Evolutionary conservation across 2,329 filamentous ascomycete genomes (phyloP).

Genomic region (Calycina marina): DNA sequence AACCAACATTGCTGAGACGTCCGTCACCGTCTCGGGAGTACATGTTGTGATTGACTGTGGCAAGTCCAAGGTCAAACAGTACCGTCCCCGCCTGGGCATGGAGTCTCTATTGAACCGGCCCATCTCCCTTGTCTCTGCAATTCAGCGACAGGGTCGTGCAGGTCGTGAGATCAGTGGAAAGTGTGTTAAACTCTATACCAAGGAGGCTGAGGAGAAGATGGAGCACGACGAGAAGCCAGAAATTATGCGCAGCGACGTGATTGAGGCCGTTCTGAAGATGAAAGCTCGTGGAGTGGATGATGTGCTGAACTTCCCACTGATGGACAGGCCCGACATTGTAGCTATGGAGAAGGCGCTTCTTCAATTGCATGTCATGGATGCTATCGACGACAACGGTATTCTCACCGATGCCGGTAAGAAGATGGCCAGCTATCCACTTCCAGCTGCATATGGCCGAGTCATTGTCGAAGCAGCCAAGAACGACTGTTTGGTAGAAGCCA

Average conservation of each 20-base stretch:
- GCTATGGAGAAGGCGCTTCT: constrained; percentile 69
- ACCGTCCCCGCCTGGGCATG: constrained; percentile 67
- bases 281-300: constrained; percentile 80
- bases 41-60: constrained; percentile 85
- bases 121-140: constrained; percentile 84
- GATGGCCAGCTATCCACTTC: constrained; percentile 72
- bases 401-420: constrained; percentile 63
- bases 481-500: constrained; percentile 64
- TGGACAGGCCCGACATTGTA: constrained; percentile 66
- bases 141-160: constrained; percentile 81
- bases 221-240: constrained; percentile 70
- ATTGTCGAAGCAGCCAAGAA: constrained; percentile 64
- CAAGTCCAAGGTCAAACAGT: constrained; percentile 90
- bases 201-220: constrained; percentile 55
- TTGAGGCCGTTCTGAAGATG: constrained; percentile 79
- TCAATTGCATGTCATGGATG: constrained; percentile 65
- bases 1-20: constrained; percentile 98
- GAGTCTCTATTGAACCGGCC: constrained; percentile 83
- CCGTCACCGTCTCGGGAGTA: constrained; percentile 87
- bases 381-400: constrained; percentile 53
- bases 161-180: constrained; percentile 85
- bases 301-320: constrained; percentile 67
- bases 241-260: constrained; percentile 78
- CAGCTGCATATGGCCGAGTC: constrained; percentile 67
- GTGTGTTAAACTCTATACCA: constrained; percentile 80